Evolutionary conservation across 2,329 filamentous ascomycete genomes (phyloP).

Genomic region (Blumeria hordei): DNA sequence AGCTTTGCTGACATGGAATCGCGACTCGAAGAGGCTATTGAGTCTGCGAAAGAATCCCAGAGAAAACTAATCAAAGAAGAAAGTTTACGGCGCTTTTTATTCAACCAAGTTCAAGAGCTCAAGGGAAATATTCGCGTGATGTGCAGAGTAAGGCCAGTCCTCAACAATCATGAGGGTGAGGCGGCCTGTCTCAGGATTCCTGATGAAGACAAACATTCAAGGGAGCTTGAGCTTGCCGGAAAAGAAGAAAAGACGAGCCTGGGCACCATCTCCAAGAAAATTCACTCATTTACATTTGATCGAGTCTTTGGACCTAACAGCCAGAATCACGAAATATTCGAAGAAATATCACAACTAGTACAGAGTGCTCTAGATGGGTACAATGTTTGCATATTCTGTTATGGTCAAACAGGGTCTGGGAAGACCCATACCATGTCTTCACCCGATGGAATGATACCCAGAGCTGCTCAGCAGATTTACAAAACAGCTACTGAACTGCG

Average conservation of each 20-base stretch:
- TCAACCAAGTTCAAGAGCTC: constrained; percentile 93
- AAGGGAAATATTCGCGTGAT: constrained; percentile 98
- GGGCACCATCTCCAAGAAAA: constrained; percentile 52
- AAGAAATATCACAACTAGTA: constrained; percentile 88
- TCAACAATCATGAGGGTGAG: constrained; percentile 33
- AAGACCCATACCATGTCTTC: constrained; percentile 96
- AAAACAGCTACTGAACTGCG: constrained; percentile 59
- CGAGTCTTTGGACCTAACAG: constrained; percentile 63
- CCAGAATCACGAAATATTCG: constrained; percentile 71
- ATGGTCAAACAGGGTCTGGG: constrained; percentile 88
- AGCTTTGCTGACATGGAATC: constrained; percentile 64
- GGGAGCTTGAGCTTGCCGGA: constrained; percentile 65
- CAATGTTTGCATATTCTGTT: constrained; percentile 97
- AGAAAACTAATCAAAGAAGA: constrained; percentile 80
- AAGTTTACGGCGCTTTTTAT: constrained; percentile 67
- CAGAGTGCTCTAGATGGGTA: constrained; percentile 93
- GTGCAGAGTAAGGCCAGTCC: constrained; percentile 68
- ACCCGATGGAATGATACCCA: constrained; percentile 78
- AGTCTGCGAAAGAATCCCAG: constrained; percentile 42
- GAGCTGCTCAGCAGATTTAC: constrained; percentile 83
- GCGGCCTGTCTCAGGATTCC: constrained; percentile 59
- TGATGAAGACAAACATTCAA: constrained; percentile 55
- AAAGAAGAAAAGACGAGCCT: constrained; percentile 67
- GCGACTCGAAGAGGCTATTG: constrained; percentile 53
- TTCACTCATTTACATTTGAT: constrained; percentile 74